A percentile compares a stretch with the other conserved stretches of the same genome.
These are phyloP conservation scores for Anisodus acutangulus DNA, from an alignment of 257 asterid species.

Conservation along the genomic window DNA sequence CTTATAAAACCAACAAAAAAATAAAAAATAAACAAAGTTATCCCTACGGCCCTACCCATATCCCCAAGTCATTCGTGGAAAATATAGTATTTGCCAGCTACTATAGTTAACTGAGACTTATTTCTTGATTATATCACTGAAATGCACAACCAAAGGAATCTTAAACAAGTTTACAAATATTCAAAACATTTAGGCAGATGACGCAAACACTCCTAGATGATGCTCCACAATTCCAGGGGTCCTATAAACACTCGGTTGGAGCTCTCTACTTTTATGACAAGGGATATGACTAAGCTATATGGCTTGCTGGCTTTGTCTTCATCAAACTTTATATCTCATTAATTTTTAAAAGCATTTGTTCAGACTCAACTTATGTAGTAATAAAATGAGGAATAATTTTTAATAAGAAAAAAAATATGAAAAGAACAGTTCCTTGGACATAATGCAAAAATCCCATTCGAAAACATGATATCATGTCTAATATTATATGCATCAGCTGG, in stretches of 20 bases:
- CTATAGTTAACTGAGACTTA: not conserved
- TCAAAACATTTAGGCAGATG: not conserved
- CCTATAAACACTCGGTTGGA: not conserved
- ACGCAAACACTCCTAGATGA: not conserved
- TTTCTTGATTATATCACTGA: not conserved
- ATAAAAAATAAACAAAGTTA: not conserved
- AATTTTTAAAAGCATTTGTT: not conserved
- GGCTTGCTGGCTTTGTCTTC: not conserved
- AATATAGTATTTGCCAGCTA: not conserved
- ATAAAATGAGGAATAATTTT: not conserved
- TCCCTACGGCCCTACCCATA: not conserved
- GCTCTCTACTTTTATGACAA: not conserved
- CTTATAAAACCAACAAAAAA: not conserved
- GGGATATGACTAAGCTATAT: not conserved
- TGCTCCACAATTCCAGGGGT: slow-evolving; percentile 2
- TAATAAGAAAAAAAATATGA: not conserved
- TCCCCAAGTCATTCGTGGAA: not conserved
- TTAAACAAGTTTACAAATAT: not conserved
- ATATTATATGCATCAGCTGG: not conserved
- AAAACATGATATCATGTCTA: not conserved
- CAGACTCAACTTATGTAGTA: not conserved
- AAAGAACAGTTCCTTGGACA: not conserved
- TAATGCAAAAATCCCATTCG: not conserved
- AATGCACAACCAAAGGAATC: slow-evolving; percentile 3
- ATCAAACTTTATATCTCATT: not conserved